phyloP scores from a whole-genome alignment of 441 rosid genomes.

The Syzygium malaccense region DNA sequence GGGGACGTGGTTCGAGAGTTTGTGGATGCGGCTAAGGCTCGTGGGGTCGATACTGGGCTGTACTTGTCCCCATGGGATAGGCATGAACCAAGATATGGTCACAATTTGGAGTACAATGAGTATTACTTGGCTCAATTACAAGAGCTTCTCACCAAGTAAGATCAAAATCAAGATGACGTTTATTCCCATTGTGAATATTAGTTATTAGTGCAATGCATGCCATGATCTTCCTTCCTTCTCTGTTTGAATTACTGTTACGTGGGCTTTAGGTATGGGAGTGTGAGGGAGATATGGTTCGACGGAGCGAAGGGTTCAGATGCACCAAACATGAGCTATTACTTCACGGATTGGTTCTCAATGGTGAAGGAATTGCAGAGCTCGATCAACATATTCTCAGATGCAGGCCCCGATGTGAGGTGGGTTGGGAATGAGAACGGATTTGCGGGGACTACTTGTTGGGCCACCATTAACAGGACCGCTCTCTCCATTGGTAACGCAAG shows the following conservation, averaged over 20 bases:
- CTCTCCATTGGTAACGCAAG: conserved; percentile 53
- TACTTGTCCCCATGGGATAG: conserved; percentile 78
- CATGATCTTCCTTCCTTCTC: background rate
- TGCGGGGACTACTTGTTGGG: conserved; percentile 59
- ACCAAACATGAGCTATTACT: conserved; percentile 58
- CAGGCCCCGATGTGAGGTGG: conserved; percentile 70
- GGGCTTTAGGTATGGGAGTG: conserved; percentile 37
- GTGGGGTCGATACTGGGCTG: conserved; percentile 45
- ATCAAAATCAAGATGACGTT: background rate
- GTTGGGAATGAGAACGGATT: conserved; percentile 55
- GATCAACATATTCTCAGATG: conserved; percentile 66
- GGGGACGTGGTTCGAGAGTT: conserved; percentile 65
- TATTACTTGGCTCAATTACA: conserved; percentile 65
- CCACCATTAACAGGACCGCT: conserved; percentile 50
- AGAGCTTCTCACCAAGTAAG: conserved; percentile 48
- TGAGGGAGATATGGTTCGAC: conserved; percentile 75
- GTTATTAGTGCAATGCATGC: background rate
- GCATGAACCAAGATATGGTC: conserved; percentile 60
- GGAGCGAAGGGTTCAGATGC: conserved; percentile 57
- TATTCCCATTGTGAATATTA: background rate
- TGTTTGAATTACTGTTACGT: background rate
- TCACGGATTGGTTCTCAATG: conserved; percentile 67
- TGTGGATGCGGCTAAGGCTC: conserved; percentile 28
- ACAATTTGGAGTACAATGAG: conserved; percentile 52
- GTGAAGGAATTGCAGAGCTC: conserved; percentile 64